Evolutionary conservation across 1,139 yeast genomes (phyloP).

Genomic region (Hanseniaspora sp.): DNA sequence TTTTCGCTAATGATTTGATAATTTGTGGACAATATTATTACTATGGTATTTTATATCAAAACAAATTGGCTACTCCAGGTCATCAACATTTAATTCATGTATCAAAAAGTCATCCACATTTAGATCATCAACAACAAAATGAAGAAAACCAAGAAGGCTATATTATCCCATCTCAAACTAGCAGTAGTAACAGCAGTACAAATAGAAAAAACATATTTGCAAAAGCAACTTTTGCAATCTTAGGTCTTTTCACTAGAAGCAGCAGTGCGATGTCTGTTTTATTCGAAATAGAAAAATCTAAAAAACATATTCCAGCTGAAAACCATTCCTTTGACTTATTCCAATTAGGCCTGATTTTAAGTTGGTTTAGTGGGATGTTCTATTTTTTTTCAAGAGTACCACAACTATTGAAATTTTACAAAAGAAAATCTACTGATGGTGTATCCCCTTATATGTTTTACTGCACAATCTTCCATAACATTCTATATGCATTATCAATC

Average conservation of each 20-base stretch:
- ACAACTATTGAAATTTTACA: slow-evolving; percentile 64
- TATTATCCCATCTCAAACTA: slow-evolving; percentile 1
- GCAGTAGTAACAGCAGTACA: background rate
- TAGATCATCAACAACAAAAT: background rate
- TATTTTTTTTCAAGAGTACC: slow-evolving; percentile 78
- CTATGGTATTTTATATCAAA: slow-evolving; percentile 39
- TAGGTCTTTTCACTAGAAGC: slow-evolving; percentile 16
- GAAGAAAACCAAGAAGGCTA: background rate
- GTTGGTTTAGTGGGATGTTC: slow-evolving; percentile 65
- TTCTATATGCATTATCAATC: slow-evolving; percentile 70
- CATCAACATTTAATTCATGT: slow-evolving; percentile 23
- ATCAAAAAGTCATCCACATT: background rate
- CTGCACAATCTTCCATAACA: slow-evolving; percentile 69
- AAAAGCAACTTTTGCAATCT: slow-evolving; percentile 15
- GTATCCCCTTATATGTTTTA: slow-evolving; percentile 67
- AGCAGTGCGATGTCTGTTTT: slow-evolving; percentile 17
- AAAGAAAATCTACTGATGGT: slow-evolving; percentile 73
- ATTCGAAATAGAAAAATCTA: background rate
- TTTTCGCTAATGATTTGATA: slow-evolving; percentile 58
- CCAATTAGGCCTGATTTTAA: slow-evolving; percentile 27
- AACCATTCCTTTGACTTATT: slow-evolving; percentile 44
- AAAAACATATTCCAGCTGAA: slow-evolving; percentile 15
- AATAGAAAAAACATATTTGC: background rate
- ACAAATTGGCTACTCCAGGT: slow-evolving; percentile 30
- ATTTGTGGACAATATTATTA: slow-evolving; percentile 69